phyloP scores from a whole-genome alignment of 257 asterid species.

The Rubia yunnanensis region DNA sequence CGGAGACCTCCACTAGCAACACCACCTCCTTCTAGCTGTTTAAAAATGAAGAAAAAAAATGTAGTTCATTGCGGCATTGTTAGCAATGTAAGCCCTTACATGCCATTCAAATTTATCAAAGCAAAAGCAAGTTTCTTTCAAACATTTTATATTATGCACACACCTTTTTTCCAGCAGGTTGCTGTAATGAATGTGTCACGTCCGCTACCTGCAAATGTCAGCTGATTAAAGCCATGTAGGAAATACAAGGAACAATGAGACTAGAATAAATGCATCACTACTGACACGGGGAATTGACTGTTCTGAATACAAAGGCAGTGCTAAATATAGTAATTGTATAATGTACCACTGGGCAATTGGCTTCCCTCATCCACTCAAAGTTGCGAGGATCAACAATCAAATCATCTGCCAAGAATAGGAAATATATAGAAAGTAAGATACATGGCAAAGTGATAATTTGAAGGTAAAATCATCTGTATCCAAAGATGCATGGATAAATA shows the following conservation, averaged over 20 bases:
- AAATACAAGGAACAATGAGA: constrained; percentile 12
- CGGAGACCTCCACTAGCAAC: constrained; percentile 99
- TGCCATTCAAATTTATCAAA: neutral
- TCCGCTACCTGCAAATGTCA: constrained; percentile 69
- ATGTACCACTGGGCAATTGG: constrained; percentile 87
- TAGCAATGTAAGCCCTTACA: neutral
- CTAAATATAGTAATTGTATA: neutral
- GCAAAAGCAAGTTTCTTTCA: neutral
- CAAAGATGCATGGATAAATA: constrained; percentile 81
- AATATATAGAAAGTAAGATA: neutral
- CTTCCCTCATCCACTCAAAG: constrained; percentile 95
- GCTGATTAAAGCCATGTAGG: constrained; percentile 10
- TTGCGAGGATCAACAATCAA: constrained; percentile 97
- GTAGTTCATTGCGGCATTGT: neutral
- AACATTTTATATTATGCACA: neutral
- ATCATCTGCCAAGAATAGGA: constrained; percentile 55
- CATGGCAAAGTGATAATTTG: neutral
- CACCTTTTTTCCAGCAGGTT: constrained; percentile 99
- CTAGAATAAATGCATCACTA: constrained; percentile 1
- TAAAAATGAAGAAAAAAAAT: constrained; percentile 10
- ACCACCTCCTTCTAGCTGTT: constrained; percentile 93
- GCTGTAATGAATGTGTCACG: constrained; percentile 90
- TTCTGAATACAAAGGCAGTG: neutral
- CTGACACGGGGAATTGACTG: neutral
- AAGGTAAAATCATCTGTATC: constrained; percentile 46